Percentiles rank a stretch among this genome's conserved stretches.
Evolutionary conservation across 257 asterid genomes (phyloP).

Genomic region (Thymus quinquecostatus): DNA sequence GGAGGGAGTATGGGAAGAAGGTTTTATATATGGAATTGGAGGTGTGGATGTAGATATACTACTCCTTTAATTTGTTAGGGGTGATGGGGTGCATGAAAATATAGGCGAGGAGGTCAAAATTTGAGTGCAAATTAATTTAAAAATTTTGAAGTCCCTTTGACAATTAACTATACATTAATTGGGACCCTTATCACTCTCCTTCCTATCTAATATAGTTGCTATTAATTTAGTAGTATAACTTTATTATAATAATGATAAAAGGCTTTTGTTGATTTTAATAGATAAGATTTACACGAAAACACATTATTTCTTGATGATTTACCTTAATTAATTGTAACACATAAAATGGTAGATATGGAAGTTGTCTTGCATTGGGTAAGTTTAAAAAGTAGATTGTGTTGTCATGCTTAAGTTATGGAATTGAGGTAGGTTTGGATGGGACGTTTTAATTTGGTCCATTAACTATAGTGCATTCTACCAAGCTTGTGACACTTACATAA

Average conservation of each 20-base stretch:
- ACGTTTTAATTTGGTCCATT: not conserved
- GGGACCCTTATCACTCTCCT: not conserved
- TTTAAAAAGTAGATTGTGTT: not conserved
- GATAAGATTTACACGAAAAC: too few species aligned
- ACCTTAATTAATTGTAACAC: too few species aligned
- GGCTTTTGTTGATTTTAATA: too few species aligned
- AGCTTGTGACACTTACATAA: not conserved
- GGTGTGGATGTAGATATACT: too few species aligned
- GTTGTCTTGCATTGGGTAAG: conserved; percentile 15
- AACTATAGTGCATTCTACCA: not conserved
- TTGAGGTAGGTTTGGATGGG: conserved; percentile 13
- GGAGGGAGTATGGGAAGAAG: too few species aligned
- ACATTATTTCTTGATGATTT: too few species aligned
- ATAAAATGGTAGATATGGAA: not conserved
- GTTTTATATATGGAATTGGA: too few species aligned
- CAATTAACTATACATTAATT: conserved; percentile 17
- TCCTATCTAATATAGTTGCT: conserved; percentile 1
- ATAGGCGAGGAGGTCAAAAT: conserved; percentile 51
- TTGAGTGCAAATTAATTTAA: conserved; percentile 35
- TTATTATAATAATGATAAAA: too few species aligned
- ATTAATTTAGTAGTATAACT: not conserved
- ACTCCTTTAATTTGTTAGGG: conserved; percentile 21
- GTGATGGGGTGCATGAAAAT: conserved; percentile 22
- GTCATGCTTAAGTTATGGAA: conserved; percentile 1
- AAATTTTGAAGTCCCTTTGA: conserved; percentile 25